A percentile compares a stretch with the other conserved stretches of the same genome.
phyloP scores from a whole-genome alignment of 139 green algal species.

The Chlorella vulgaris region DNA sequence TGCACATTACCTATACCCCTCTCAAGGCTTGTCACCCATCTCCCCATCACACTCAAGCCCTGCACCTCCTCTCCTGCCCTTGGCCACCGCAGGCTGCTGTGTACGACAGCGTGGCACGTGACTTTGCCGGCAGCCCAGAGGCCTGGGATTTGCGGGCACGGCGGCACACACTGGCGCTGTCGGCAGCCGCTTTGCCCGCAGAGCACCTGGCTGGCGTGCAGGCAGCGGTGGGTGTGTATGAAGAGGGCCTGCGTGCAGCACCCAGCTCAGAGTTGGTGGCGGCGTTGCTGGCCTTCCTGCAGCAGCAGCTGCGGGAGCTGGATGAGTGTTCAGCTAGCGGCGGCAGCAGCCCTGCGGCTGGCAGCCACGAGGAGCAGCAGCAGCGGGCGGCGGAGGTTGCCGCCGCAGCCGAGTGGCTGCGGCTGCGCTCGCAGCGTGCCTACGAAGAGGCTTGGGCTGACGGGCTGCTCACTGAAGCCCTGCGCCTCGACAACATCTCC shows the following conservation, averaged over 20 bases:
- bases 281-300: conserved; percentile 49
- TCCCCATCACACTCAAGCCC: too few species aligned
- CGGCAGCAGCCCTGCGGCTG: background rate
- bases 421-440: conserved; percentile 15
- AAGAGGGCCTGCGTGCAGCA: conserved; percentile 36
- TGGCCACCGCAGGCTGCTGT: conserved; percentile 46
- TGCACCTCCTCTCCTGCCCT: background rate
- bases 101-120: conserved; percentile 51
- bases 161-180: conserved; percentile 11
- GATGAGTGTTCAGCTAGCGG: too few species aligned
- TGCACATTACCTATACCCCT: background rate
- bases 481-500: conserved; percentile 45
- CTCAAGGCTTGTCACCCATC: too few species aligned
- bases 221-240: conserved; percentile 30
- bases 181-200: background rate
- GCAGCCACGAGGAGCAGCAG: background rate
- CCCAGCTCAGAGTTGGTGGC: conserved; percentile 41
- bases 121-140: conserved; percentile 55
- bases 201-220: background rate
- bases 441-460: conserved; percentile 15
- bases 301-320: conserved; percentile 16
- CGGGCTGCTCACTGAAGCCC: conserved; percentile 27
- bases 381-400: background rate
- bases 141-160: conserved; percentile 67
- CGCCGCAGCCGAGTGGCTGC: conserved; percentile 4